Evolutionary conservation across 2,329 filamentous ascomycete species (phyloP).

Genomic region (Epichloe baconii): DNA sequence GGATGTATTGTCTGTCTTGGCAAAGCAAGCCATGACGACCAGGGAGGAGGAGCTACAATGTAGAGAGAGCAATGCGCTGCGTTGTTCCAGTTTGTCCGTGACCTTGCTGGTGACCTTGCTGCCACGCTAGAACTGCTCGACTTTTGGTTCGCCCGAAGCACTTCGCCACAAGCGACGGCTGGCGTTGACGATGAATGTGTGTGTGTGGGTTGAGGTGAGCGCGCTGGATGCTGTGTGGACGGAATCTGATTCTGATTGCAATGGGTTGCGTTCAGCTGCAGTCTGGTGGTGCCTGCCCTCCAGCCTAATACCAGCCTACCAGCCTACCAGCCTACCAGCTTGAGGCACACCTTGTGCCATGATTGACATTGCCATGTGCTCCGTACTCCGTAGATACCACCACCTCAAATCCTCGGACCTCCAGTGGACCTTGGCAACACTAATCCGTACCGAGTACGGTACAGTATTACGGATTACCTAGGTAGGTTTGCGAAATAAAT

Average conservation of each 20-base stretch:
- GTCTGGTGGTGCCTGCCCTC: no score
- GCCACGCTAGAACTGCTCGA: no score
- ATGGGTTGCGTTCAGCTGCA: no score
- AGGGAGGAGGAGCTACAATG: neutral
- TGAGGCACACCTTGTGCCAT: neutral
- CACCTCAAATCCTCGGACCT: neutral
- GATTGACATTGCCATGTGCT: neutral
- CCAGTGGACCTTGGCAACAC: neutral
- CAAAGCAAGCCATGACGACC: neutral
- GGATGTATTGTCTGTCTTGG: no score
- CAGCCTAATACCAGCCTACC: no score
- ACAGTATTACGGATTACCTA: no score
- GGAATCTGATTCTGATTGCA: neutral
- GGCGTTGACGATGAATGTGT: neutral
- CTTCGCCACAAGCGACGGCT: neutral
- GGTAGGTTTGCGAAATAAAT: no score
- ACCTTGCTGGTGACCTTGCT: no score
- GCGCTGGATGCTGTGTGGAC: neutral
- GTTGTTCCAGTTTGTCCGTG: no score
- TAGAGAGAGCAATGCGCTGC: neutral
- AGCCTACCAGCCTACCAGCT: no score
- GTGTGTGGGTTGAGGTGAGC: neutral
- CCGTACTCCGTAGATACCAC: neutral
- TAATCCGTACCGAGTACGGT: no score
- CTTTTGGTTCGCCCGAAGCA: neutral